A percentile compares a stretch with the other conserved stretches of the same genome.
These are phyloP conservation scores for Vicia faba DNA, from an alignment of 306 rosid genomes.

Conservation along the genomic window DNA sequence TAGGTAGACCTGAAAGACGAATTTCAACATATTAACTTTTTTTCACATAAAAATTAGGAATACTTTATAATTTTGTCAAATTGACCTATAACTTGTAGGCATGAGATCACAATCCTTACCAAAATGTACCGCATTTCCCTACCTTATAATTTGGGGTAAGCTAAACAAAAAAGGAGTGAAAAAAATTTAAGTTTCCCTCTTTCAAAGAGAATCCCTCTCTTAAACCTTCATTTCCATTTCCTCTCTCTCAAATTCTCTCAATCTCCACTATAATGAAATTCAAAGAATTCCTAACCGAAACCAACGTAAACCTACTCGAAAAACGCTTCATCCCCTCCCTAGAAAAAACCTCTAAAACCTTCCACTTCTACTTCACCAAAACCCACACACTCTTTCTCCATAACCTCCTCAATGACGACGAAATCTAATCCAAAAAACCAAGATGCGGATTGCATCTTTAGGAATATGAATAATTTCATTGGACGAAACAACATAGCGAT, in stretches of 20 bases:
- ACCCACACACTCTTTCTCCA: conserved; percentile 86
- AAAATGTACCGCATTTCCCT: too few species aligned
- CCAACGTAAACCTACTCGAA: conserved; percentile 73
- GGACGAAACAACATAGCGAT: too few species aligned
- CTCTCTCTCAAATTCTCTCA: background rate
- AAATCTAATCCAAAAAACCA: too few species aligned
- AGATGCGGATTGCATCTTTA: too few species aligned
- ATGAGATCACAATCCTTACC: too few species aligned
- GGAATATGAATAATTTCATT: too few species aligned
- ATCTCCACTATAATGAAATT: conserved; percentile 60
- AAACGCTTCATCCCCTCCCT: conserved; percentile 82
- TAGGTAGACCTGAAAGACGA: too few species aligned
- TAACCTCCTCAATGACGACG: conserved; percentile 77
- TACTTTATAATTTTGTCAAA: too few species aligned
- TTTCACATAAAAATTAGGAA: too few species aligned
- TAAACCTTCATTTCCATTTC: background rate
- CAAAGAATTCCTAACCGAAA: conserved; percentile 79
- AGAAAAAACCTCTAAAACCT: conserved; percentile 72
- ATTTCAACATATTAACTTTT: too few species aligned
- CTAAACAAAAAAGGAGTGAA: background rate
- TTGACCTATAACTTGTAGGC: too few species aligned
- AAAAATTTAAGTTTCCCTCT: conserved; percentile 15
- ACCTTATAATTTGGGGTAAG: too few species aligned
- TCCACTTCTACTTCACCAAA: conserved; percentile 72
- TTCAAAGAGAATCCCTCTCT: background rate